Evolutionary conservation across 1,139 yeast species (phyloP), one percentile per base, ranked within the genome.

Genomic region (Hanseniaspora gamundiae): DNA sequence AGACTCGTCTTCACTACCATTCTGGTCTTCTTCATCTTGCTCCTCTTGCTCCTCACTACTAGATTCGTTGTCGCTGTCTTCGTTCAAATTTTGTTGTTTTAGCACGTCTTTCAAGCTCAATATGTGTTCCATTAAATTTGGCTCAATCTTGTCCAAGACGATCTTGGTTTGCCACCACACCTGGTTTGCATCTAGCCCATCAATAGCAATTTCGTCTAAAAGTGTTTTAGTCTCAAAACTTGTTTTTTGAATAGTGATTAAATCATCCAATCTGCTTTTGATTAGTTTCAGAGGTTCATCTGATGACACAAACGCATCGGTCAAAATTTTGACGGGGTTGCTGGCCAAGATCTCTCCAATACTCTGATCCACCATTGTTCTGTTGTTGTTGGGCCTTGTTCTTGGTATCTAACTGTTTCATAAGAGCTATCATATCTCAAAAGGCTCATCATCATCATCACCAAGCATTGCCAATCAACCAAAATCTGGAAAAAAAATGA

Each of bases 121-220:
- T 31, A 78, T 68, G 45, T 66, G 65, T 9, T 67, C 70, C 52
- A 79, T 55, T 44, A 83, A 65, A 45, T 69, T 69, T 40, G 76
- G 83, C 39, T 76, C 75, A 21, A 78, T 78, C 4, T 78, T 79
- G 47, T 82, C 91, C 39, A 86, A 69, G 26, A 91, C 80, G 67
- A 91, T 73, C 61, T 82, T 85, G 2, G 86, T 80, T 61, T 91
- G 97, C 44, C 94, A 94, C 85, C 88, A 91, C 0, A 91, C 88
- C 60, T 91, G 97, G 38, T 82, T 76, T 14, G 95, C 80, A 59
- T 85, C 95, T 47, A 91, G 68, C 1, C 96, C 97, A 44, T 86
- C 94, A 22, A 83, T 71, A 53, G 80, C 78, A 24, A 91, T 71
- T 58, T 85, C 87, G 61, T 88, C 95, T 33, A 91, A 68, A 5